Percentiles rank a stretch among this genome's conserved stretches.
These are phyloP conservation scores for Hirsutella rhossiliensis DNA, from an alignment of 2,329 filamentous ascomycete genomes.

Conservation along the genomic window DNA sequence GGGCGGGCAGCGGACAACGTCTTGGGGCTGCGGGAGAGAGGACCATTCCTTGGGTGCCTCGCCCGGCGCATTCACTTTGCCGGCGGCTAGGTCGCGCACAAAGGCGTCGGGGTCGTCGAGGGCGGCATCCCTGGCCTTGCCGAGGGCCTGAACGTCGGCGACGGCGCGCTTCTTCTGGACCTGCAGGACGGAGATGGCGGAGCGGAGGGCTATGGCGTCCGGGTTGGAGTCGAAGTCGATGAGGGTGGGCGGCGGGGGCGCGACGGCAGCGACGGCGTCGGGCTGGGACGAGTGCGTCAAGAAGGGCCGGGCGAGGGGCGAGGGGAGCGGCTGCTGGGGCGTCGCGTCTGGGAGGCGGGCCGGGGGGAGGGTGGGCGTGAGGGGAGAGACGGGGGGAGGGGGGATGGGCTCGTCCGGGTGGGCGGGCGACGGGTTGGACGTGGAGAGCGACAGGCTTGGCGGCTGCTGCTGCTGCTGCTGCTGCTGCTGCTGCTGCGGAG, in stretches of 20 bases:
- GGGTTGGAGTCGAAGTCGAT: conserved; percentile 57
- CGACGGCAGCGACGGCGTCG: conserved; percentile 22
- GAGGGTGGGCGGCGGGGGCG: conserved; percentile 36
- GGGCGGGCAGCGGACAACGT: conserved; percentile 72
- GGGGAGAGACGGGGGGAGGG: conserved; percentile 40
- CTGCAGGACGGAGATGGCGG: conserved; percentile 76
- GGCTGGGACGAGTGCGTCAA: conserved; percentile 35
- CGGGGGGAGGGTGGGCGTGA: conserved; percentile 36
- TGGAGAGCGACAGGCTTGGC: background rate
- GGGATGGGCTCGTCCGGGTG: conserved; percentile 24
- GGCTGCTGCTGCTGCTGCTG: background rate
- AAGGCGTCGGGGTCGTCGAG: conserved; percentile 62
- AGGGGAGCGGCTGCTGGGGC: conserved; percentile 6
- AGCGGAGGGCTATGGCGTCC: conserved; percentile 77
- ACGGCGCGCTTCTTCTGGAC: conserved; percentile 70
- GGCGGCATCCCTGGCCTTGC: conserved; percentile 58
- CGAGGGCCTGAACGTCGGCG: conserved; percentile 60
- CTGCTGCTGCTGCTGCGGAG: background rate
- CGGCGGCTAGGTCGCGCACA: conserved; percentile 51
- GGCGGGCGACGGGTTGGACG: background rate
- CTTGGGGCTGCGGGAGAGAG: conserved; percentile 63
- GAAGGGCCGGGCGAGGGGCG: conserved; percentile 12
- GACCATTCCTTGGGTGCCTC: conserved; percentile 36
- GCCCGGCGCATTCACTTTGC: conserved; percentile 35
- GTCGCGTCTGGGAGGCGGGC: conserved; percentile 15